Evolutionary conservation across 2,329 filamentous ascomycete genomes (phyloP).

Genomic region (Cadophora sp.): DNA sequence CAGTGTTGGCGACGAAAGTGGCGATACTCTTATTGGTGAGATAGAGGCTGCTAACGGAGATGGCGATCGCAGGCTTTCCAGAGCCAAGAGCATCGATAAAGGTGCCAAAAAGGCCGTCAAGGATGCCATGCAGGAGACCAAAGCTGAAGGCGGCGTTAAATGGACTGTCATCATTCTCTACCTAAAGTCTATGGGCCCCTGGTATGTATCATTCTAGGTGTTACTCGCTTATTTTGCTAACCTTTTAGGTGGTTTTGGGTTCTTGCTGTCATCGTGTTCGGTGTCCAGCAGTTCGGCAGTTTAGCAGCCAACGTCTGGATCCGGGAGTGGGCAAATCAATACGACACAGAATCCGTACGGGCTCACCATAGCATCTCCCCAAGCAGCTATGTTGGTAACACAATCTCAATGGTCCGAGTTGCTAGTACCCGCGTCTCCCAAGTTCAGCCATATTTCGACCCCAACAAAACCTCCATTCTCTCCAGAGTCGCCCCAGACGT

Average conservation of each 20-base stretch:
- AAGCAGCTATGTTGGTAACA: conserved; percentile 40
- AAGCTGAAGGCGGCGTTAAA: conserved; percentile 86
- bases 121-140: conserved; percentile 73
- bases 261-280: conserved; percentile 76
- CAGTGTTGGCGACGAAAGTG: conserved; percentile 69
- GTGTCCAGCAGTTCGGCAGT: conserved; percentile 81
- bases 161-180: conserved; percentile 87
- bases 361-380: conserved; percentile 31
- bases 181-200: conserved; percentile 88
- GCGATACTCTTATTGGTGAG: conserved; percentile 56
- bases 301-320: conserved; percentile 96
- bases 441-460: conserved; percentile 44
- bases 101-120: conserved; percentile 53
- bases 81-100: conserved; percentile 44
- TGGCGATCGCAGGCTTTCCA: conserved; percentile 50
- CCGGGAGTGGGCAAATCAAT: conserved; percentile 92
- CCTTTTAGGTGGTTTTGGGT: conserved; percentile 78
- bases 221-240: conserved; percentile 26
- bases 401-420: conserved; percentile 39
- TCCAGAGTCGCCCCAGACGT: conserved; percentile 59
- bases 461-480: conserved; percentile 43
- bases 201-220: conserved; percentile 51
- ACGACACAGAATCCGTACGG: conserved; percentile 53
- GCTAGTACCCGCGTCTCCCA: conserved; percentile 39
- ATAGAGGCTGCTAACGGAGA: conserved; percentile 52